These are phyloP conservation scores for Xanthoconium separans DNA, from an alignment of 1,284 basidiomycete genomes.

Conservation along the genomic window DNA sequence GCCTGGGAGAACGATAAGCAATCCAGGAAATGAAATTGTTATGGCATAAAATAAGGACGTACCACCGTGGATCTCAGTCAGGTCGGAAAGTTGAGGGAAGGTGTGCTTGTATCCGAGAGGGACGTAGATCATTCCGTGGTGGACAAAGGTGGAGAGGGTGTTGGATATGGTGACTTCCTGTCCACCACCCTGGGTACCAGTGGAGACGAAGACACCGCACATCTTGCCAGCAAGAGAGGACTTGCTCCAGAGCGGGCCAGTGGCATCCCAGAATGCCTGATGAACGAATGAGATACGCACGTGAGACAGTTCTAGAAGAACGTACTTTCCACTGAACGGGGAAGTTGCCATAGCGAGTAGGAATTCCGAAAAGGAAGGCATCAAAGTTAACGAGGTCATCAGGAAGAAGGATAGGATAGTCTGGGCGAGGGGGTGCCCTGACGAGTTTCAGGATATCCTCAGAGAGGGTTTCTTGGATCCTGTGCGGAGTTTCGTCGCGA, in stretches of 20 bases:
- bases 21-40: not conserved
- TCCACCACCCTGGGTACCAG: constrained; percentile 66
- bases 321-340: constrained; percentile 69
- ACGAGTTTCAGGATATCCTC: constrained; percentile 77
- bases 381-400: constrained; percentile 66
- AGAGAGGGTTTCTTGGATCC: constrained; percentile 83
- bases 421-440: constrained; percentile 71
- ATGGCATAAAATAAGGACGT: constrained; percentile 25
- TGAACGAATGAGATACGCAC: not conserved
- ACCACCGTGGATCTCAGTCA: constrained; percentile 72
- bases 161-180: constrained; percentile 71
- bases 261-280: constrained; percentile 80
- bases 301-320: not conserved
- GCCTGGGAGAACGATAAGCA: constrained; percentile 35
- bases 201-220: constrained; percentile 70
- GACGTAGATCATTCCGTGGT: constrained; percentile 81
- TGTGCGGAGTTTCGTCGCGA: constrained; percentile 24
- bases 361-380: constrained; percentile 72
- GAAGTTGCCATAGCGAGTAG: constrained; percentile 76
- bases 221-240: constrained; percentile 82
- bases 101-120: constrained; percentile 74
- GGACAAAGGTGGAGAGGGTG: constrained; percentile 70
- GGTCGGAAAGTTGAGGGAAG: constrained; percentile 56
- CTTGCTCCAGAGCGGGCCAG: constrained; percentile 73
- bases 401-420: constrained; percentile 72